Evolutionary conservation across 805 yeast species (phyloP).

Genomic region (Spathaspora gorwiae): DNA sequence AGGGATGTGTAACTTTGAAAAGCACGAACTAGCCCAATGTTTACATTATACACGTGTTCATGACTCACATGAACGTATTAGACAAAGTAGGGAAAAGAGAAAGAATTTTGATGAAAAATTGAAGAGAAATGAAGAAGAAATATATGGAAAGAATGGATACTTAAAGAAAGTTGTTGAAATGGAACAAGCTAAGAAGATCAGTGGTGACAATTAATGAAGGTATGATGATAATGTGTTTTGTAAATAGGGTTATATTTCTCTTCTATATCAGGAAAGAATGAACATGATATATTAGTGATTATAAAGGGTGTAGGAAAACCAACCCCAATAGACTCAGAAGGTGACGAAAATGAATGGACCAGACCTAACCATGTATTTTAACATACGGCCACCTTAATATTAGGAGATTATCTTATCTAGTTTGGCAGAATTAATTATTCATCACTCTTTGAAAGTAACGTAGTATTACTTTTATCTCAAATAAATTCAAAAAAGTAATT

Average conservation of each 20-base stretch:
- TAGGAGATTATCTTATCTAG: no score
- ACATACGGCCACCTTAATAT: no score
- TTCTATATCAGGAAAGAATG: no score
- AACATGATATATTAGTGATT: no score
- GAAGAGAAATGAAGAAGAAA: slow-evolving; percentile 67
- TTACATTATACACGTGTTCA: slow-evolving; percentile 70
- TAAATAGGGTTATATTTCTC: neutral
- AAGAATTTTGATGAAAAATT: slow-evolving; percentile 52
- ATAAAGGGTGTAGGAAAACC: no score
- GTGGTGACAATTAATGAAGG: neutral
- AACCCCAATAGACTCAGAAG: no score
- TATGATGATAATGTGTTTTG: neutral
- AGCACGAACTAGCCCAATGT: slow-evolving; percentile 74
- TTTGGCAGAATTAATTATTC: no score
- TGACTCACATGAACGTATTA: slow-evolving; percentile 53
- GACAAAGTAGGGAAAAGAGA: slow-evolving; percentile 52
- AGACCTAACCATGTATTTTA: no score
- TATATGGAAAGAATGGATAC: slow-evolving; percentile 70
- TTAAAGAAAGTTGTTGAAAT: slow-evolving; percentile 58
- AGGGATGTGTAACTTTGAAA: slow-evolving; percentile 82
- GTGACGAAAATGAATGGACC: no score
- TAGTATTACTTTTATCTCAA: no score
- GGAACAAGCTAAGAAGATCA: slow-evolving; percentile 13
- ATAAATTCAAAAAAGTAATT: no score
- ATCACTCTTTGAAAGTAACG: no score